phyloP scores from a whole-genome alignment of 805 yeast genomes.

The Debaryomyces hansenii region DNA sequence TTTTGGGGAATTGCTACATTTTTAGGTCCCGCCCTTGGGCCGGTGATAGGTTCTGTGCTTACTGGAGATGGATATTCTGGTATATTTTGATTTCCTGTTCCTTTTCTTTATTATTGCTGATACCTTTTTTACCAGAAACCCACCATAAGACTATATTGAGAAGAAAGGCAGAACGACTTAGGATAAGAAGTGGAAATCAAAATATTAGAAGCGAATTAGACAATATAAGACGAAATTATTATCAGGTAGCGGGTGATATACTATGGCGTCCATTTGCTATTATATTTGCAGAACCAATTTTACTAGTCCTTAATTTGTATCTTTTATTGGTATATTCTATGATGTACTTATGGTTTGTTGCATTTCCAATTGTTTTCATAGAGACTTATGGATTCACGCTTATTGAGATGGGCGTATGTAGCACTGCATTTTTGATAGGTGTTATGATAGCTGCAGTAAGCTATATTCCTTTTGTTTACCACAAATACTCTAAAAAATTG shows the following conservation, averaged over 20 bases:
- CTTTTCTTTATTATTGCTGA: too few species aligned
- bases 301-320: conserved; percentile 51
- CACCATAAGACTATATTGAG: too few species aligned
- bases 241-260: conserved; percentile 18
- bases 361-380: too few species aligned
- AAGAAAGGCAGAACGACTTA: too few species aligned
- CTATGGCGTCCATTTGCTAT: conserved; percentile 53
- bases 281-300: conserved; percentile 53
- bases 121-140: too few species aligned
- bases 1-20: conserved; percentile 51
- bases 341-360: conserved; percentile 58
- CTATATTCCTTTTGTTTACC: conserved; percentile 45
- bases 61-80: conserved; percentile 61
- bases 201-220: too few species aligned
- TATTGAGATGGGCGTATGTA: too few species aligned
- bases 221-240: conserved; percentile 11
- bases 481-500: conserved; percentile 11
- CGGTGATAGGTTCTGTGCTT: conserved; percentile 51
- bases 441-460: conserved; percentile 30
- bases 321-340: conserved; percentile 54
- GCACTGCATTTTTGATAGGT: too few species aligned
- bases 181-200: too few species aligned
- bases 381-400: too few species aligned
- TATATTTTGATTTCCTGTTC: conserved; percentile 41
- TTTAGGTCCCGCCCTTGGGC: conserved; percentile 44